Evolutionary conservation across 768 basidiomycete species (phyloP).

Genomic region (Mycena kentingensis): DNA sequence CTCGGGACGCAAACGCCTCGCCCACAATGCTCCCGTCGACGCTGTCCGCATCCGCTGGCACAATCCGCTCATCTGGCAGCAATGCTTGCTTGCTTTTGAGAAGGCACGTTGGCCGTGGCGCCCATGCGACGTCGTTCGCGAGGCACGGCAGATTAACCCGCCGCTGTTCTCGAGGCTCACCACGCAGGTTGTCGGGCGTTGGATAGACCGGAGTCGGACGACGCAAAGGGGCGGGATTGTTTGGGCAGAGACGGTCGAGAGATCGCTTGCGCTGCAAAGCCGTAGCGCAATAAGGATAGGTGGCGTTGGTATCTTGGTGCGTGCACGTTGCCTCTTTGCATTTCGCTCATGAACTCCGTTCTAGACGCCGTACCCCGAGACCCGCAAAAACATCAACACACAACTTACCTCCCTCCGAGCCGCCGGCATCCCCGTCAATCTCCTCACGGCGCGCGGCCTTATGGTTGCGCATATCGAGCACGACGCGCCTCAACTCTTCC

Average conservation of each 20-base stretch:
- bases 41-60: neutral
- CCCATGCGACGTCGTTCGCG: neutral
- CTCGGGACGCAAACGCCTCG: neutral
- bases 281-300: neutral
- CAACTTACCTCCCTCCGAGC: slow-evolving; percentile 19
- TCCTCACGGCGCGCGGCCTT: slow-evolving; percentile 26
- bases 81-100: neutral
- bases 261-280: neutral
- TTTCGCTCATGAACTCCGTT: neutral
- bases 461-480: slow-evolving; percentile 24
- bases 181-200: neutral
- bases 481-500: slow-evolving; percentile 13
- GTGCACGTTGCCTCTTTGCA: neutral
- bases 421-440: slow-evolving; percentile 19
- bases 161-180: neutral
- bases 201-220: neutral
- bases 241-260: neutral
- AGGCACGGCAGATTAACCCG: neutral
- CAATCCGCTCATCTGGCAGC: neutral
- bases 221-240: neutral
- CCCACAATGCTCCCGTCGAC: neutral
- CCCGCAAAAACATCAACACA: slow-evolving; percentile 13
- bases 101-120: neutral
- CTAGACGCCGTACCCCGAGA: slow-evolving; percentile 9
- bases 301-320: neutral